phyloP scores from a whole-genome alignment of 768 basidiomycete genomes.

The Boletellus emodensis region DNA sequence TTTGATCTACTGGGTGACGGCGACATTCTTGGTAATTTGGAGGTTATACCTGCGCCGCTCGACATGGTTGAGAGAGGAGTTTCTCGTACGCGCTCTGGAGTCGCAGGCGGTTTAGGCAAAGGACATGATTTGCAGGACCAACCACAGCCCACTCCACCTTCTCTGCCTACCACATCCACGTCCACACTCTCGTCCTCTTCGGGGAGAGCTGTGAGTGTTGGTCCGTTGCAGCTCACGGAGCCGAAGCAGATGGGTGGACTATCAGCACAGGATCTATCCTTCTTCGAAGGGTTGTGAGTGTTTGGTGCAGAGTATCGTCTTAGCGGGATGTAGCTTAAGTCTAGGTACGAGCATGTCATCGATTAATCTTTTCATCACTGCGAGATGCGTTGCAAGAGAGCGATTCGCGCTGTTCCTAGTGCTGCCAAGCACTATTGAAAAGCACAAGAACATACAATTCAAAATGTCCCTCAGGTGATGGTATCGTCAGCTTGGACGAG shows the following conservation, averaged over 20 bases:
- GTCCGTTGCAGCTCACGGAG: conserved; percentile 11
- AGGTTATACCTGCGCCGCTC: not conserved
- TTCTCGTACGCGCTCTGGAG: conserved; percentile 2
- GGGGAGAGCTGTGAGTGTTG: conserved; percentile 6
- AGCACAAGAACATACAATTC: not conserved
- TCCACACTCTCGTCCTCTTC: conserved; percentile 19
- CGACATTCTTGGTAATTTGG: not conserved
- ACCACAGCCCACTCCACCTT: conserved; percentile 19
- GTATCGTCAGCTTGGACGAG: conserved; percentile 6
- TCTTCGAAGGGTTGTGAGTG: conserved; percentile 71
- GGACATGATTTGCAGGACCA: conserved; percentile 2
- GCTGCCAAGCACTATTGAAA: not conserved
- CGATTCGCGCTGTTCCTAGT: not conserved
- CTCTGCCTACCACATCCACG: conserved; percentile 7
- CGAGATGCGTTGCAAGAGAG: not conserved
- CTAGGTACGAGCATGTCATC: not conserved
- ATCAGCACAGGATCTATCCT: conserved; percentile 81
- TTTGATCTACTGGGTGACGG: conserved; percentile 20
- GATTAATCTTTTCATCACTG: not conserved
- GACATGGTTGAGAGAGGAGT: not conserved
- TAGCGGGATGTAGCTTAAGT: not conserved
- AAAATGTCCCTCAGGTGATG: not conserved
- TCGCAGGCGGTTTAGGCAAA: conserved; percentile 1
- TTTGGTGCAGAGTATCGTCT: not conserved
- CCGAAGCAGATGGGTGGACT: conserved; percentile 48